Evolutionary conservation across 108 stramenopile species (phyloP).

Genomic region (Nitzschia palea): DNA sequence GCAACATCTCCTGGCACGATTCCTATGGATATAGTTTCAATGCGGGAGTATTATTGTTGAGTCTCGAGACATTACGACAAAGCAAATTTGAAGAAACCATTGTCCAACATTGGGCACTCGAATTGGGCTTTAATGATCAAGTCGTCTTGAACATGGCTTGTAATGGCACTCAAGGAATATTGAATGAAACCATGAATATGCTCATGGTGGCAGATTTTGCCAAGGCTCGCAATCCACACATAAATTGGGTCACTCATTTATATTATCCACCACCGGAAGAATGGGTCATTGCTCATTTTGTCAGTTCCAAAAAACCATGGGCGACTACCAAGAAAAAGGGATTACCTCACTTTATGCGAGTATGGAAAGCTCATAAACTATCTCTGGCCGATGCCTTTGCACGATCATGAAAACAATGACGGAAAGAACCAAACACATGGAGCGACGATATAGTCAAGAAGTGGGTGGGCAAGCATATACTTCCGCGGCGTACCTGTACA

Average conservation of each 20-base stretch:
- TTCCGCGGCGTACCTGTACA: too few relatives aligned
- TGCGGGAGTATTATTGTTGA: constrained; percentile 6
- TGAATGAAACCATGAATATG: constrained; percentile 7
- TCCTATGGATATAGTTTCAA: not conserved
- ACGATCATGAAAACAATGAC: too few relatives aligned
- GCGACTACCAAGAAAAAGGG: too few relatives aligned
- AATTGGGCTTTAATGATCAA: constrained; percentile 4
- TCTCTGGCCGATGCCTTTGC: not conserved
- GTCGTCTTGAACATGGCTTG: constrained; percentile 3
- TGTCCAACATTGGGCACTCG: constrained; percentile 2
- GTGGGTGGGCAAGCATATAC: too few relatives aligned
- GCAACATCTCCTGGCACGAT: not conserved
- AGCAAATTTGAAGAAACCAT: not conserved
- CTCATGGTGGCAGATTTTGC: not conserved
- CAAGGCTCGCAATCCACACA: not conserved
- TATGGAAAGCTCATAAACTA: not conserved
- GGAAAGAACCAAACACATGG: too few relatives aligned
- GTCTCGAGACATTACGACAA: not conserved
- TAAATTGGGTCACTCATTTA: not conserved
- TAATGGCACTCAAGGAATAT: not conserved
- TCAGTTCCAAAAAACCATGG: constrained; percentile 4
- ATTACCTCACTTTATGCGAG: not conserved
- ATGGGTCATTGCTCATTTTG: constrained; percentile 3
- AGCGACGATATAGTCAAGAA: too few relatives aligned
- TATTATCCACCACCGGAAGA: constrained; percentile 3